Evolutionary conservation across 352 stramenopile species (phyloP).

Genomic region (Bremia lactucae): DNA sequence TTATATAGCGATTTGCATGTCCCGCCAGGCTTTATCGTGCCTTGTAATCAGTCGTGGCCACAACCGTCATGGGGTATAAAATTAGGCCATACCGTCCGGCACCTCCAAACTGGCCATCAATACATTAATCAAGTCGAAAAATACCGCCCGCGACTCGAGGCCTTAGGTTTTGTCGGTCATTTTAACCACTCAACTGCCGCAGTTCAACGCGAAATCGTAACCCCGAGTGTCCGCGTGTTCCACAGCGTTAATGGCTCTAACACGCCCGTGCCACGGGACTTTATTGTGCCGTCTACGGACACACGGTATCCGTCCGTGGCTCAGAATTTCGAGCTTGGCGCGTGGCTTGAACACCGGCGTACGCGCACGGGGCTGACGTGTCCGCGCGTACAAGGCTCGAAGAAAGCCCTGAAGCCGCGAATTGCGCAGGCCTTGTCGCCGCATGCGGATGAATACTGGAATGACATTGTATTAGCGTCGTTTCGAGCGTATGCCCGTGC

Average conservation of each 20-base stretch:
- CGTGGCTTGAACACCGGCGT: slow-evolving; percentile 68
- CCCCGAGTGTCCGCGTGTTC: slow-evolving; percentile 61
- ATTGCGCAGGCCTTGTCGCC: slow-evolving; percentile 19
- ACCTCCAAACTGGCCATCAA: slow-evolving; percentile 81
- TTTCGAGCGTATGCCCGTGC: slow-evolving; percentile 43
- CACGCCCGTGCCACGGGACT: slow-evolving; percentile 47
- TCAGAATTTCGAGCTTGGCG: slow-evolving; percentile 79
- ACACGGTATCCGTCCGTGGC: slow-evolving; percentile 77
- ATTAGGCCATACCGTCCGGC: slow-evolving; percentile 83
- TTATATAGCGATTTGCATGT: slow-evolving; percentile 83
- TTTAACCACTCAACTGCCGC: slow-evolving; percentile 40
- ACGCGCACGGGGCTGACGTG: slow-evolving; percentile 31
- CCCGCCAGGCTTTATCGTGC: slow-evolving; percentile 85
- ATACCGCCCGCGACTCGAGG: slow-evolving; percentile 66
- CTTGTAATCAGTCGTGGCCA: slow-evolving; percentile 68
- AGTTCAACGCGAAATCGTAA: slow-evolving; percentile 44
- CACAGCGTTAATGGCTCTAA: slow-evolving; percentile 65
- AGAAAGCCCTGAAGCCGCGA: too few species aligned
- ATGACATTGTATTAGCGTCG: slow-evolving; percentile 51
- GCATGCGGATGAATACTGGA: slow-evolving; percentile 62
- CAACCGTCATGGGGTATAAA: slow-evolving; percentile 75
- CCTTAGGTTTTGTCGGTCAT: slow-evolving; percentile 89
- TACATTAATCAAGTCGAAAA: slow-evolving; percentile 81
- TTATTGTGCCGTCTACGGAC: slow-evolving; percentile 66
- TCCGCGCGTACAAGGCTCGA: slow-evolving; percentile 29